Base-by-base conservation (phyloP, 768 basidiomycete species). In the Psilocybe subaeruginosa region DNA sequence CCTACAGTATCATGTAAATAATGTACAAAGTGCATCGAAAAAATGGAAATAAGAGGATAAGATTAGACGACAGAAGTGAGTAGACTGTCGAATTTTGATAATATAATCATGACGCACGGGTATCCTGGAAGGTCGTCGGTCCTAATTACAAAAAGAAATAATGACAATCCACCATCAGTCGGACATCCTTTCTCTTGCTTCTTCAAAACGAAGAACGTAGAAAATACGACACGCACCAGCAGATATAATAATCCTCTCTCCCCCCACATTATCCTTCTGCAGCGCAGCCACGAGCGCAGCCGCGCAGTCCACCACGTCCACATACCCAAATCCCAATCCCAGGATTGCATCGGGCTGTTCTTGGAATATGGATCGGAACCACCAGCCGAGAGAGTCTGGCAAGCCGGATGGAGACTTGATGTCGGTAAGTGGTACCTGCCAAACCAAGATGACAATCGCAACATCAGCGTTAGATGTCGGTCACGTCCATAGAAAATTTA, bases 241-340 rank as follows among this genome's bases (percentile, higher is more conserved):
- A 19, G 69, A 71, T 30, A 83, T 61, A 64, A 89, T 79, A 66
- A 88, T 80, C 43, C 88, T 73, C 53, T 88, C 75, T 1, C 83
- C 84, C 3, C 78, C 78, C 0, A 86, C 86, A 8, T 78, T 78
- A 4, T 75, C 73, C 19, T 73, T 79, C 54, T 77, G 74, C 9
- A 90, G 72, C 3, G 85, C 83, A 3, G 71, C 69, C 1, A 78
- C 76, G 65, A 90, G 88, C 0, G 82, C 85, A 14, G 74, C 70
- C 0, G 82, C 86, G 33, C 84, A 68, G 65, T 86, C 83, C 16
- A 80, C 76, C 2, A 84, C 81, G 55, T 85, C 79, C 23, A 82
- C 59, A 75, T 76, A 82, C 33, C 63, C 63, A 1, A 67, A 64
- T 4, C 60, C 31, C 3, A 7, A 16, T 27, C 57, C 50, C 9